Conservation (phyloP, 2,329 filamentous ascomycete genomes). For the Paracoccidioides lutzii region DNA sequence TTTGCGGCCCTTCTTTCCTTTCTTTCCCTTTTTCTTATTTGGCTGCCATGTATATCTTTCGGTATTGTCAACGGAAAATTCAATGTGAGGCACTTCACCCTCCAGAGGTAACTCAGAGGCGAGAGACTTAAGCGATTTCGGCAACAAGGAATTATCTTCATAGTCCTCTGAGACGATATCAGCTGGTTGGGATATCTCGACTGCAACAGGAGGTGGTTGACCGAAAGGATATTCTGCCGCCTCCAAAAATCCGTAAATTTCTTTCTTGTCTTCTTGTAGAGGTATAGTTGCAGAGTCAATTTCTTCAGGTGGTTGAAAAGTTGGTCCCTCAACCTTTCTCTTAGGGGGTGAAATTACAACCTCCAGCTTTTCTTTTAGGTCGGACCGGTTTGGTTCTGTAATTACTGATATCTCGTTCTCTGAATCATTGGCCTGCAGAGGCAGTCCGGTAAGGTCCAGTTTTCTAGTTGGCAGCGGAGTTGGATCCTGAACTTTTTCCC, state of each 20-base stretch:
- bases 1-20: constrained; percentile 13
- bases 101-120: not conserved
- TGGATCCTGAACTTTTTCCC: too few relatives aligned
- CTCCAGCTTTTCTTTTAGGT: not conserved
- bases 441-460: too few relatives aligned
- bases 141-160: not conserved
- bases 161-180: not conserved
- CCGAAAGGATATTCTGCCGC: not conserved
- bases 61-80: constrained; percentile 7
- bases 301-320: not conserved
- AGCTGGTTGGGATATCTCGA: not conserved
- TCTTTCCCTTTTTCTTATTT: constrained; percentile 14
- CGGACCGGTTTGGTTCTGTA: not conserved
- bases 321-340: not conserved
- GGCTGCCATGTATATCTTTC: constrained; percentile 3
- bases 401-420: too few relatives aligned
- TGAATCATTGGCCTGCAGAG: too few relatives aligned
- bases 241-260: constrained; percentile 1
- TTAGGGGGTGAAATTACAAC: too few relatives aligned
- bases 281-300: not conserved
- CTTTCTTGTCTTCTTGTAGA: not conserved
- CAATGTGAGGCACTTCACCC: not conserved
- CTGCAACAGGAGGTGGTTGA: not conserved
- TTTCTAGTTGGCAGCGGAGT: too few relatives aligned
- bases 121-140: not conserved